These are phyloP conservation scores for Aegle marmelos DNA, from an alignment of 345 rosid species.

Conservation along the genomic window DNA sequence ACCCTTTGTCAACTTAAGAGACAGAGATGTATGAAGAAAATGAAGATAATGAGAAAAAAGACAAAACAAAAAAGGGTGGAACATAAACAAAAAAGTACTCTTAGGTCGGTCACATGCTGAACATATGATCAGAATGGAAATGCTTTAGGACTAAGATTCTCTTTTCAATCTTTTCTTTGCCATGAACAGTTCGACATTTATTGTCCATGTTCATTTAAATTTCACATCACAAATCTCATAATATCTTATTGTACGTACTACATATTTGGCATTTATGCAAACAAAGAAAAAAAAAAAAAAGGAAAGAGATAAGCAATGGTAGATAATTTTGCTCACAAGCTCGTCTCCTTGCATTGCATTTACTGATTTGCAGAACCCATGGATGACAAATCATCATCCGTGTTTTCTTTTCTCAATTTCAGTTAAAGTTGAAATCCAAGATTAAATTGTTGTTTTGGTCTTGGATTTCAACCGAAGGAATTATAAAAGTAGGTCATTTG, in stretches of 20 bases:
- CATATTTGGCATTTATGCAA: background rate
- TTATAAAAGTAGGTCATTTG: too few relatives aligned
- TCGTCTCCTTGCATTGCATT: background rate
- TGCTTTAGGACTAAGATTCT: constrained; percentile 17
- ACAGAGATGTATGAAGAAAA: background rate
- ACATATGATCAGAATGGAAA: background rate
- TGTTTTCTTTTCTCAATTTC: background rate
- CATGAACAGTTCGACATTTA: constrained; percentile 16
- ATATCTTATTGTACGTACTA: background rate
- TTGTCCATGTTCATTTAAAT: constrained; percentile 20
- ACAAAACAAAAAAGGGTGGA: background rate
- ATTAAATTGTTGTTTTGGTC: too few relatives aligned
- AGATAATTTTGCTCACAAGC: background rate
- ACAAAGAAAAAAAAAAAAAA: background rate
- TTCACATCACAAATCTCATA: constrained; percentile 11
- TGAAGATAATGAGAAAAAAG: too few relatives aligned
- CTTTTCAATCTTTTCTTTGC: background rate
- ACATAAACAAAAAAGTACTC: background rate
- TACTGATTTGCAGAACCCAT: background rate
- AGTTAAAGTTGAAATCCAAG: too few relatives aligned
- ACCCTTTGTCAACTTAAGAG: background rate
- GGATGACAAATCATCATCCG: background rate
- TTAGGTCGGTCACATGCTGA: background rate
- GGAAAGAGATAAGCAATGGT: background rate
- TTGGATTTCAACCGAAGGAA: too few relatives aligned